A percentile compares a stretch with the other conserved stretches of the same genome.
These are phyloP conservation scores for Lachnellula subtilissima DNA, from an alignment of 2,329 filamentous ascomycete genomes.

Conservation along the genomic window DNA sequence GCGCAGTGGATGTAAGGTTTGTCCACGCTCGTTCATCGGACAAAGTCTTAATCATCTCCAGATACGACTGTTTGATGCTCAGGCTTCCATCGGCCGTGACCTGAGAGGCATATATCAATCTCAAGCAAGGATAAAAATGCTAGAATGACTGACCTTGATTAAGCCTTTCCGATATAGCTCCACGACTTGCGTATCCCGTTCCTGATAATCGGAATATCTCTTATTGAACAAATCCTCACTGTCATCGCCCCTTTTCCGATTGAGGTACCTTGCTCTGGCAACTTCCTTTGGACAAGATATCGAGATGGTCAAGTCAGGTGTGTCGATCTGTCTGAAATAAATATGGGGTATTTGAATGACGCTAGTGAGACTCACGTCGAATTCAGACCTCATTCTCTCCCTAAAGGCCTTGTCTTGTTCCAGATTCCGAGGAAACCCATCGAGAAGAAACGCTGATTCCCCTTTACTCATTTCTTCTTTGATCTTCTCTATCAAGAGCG, in stretches of 20 bases:
- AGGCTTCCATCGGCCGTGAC: neutral
- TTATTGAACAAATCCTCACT: neutral
- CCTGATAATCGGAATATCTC: neutral
- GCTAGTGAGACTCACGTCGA: neutral
- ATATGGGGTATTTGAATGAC: neutral
- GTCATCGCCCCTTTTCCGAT: neutral
- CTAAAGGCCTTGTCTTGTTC: constrained; percentile 1
- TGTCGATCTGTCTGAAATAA: neutral
- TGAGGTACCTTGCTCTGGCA: neutral
- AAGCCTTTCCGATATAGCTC: neutral
- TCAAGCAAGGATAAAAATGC: neutral
- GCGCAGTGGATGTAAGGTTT: neutral
- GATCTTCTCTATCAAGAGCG: neutral
- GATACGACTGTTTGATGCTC: neutral
- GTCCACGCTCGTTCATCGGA: neutral
- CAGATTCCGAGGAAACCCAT: constrained; percentile 11
- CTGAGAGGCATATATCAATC: neutral
- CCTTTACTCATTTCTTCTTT: neutral
- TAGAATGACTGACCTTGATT: neutral
- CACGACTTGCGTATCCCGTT: neutral
- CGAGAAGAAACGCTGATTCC: neutral
- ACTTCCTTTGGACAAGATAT: neutral
- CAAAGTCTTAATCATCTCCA: neutral
- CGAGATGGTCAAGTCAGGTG: neutral
- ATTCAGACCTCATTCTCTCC: neutral